phyloP scores from a whole-genome alignment of 78 protist species.

The Acrasis kona region DNA sequence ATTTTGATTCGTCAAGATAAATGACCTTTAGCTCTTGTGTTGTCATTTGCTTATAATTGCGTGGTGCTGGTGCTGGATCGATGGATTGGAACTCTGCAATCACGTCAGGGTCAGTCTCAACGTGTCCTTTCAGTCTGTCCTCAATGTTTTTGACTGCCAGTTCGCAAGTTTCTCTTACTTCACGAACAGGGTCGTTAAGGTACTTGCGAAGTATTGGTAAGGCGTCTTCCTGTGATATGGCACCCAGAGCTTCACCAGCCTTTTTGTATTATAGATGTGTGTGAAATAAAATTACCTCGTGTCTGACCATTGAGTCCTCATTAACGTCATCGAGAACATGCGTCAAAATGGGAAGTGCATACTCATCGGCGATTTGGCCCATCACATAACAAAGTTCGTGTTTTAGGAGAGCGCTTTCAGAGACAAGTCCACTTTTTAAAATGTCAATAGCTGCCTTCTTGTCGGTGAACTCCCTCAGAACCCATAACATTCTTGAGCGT shows the following conservation, averaged over 20 bases:
- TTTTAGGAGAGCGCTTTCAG: constrained; percentile 30
- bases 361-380: constrained; percentile 34
- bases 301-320: constrained; percentile 26
- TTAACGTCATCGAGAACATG: neutral
- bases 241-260: constrained; percentile 47
- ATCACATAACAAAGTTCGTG: constrained; percentile 47
- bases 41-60: neutral
- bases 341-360: neutral
- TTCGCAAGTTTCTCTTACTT: constrained; percentile 35
- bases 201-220: neutral
- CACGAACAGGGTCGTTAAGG: neutral
- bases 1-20: neutral
- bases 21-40: neutral
- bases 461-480: neutral
- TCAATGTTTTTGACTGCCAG: constrained; percentile 2
- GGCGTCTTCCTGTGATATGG: neutral
- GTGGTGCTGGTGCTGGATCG: constrained; percentile 42
- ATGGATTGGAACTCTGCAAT: neutral
- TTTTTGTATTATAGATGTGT: neutral
- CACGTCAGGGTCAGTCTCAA: neutral
- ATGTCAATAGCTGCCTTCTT: neutral
- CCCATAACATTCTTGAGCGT: neutral
- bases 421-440: neutral
- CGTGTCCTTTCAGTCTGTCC: neutral
- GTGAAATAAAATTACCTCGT: constrained; percentile 18